These are phyloP conservation scores for Vaccinium myrtillus DNA, from an alignment of 148 eudicot species.

Conservation along the genomic window DNA sequence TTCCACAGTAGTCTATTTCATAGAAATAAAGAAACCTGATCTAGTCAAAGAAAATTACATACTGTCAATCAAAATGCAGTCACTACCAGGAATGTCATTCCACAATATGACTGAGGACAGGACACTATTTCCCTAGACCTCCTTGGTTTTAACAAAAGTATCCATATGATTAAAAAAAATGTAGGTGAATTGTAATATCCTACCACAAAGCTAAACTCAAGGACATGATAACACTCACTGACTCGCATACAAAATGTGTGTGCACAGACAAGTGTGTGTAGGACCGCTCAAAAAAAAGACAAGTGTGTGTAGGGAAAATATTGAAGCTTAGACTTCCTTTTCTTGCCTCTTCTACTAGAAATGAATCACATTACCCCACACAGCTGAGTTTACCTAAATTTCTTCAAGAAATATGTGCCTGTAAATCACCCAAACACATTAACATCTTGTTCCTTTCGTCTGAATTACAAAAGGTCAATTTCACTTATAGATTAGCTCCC, in stretches of 20 bases:
- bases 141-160: background rate
- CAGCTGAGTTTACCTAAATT: background rate
- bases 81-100: slow-evolving; percentile 4
- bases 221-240: background rate
- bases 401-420: background rate
- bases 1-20: background rate
- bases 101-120: background rate
- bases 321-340: background rate
- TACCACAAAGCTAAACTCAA: background rate
- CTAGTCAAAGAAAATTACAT: background rate
- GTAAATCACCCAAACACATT: background rate
- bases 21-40: background rate
- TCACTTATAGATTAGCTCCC: background rate
- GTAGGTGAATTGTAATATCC: background rate
- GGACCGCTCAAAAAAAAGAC: no score
- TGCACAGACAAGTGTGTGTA: background rate
- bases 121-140: background rate
- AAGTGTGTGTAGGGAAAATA: background rate
- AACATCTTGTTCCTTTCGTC: background rate
- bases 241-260: background rate
- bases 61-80: background rate
- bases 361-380: background rate
- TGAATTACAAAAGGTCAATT: background rate
- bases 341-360: background rate
- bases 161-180: background rate